phyloP scores from a whole-genome alignment of 2,329 filamentous ascomycete genomes.

The Anthostomella pinea region DNA sequence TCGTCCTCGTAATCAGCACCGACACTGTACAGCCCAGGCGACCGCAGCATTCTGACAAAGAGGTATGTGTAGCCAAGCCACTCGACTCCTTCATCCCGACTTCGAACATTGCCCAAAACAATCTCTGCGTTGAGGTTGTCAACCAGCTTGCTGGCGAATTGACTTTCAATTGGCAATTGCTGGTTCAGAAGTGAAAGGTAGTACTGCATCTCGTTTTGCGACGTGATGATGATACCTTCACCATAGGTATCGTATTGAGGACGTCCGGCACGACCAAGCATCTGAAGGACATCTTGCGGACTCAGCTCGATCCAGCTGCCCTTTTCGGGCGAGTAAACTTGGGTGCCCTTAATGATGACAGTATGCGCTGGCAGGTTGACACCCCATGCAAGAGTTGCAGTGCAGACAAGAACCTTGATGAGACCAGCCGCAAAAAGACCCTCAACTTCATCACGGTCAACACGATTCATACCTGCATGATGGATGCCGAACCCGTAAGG shows the following conservation, averaged over 20 bases:
- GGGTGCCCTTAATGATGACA: slow-evolving; percentile 97
- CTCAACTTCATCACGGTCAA: slow-evolving; percentile 93
- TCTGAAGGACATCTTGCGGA: slow-evolving; percentile 95
- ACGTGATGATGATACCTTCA: slow-evolving; percentile 98
- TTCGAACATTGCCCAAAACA: slow-evolving; percentile 89
- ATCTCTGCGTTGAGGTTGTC: slow-evolving; percentile 97
- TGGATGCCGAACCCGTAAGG: slow-evolving; percentile 98
- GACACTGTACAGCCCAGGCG: slow-evolving; percentile 91
- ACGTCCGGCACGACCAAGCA: slow-evolving; percentile 94
- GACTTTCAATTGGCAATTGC: slow-evolving; percentile 95
- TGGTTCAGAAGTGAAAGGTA: slow-evolving; percentile 96
- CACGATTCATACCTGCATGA: slow-evolving; percentile 93
- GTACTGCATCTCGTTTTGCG: slow-evolving; percentile 91
- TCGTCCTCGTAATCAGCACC: slow-evolving; percentile 95
- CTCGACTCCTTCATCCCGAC: slow-evolving; percentile 92
- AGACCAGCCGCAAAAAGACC: slow-evolving; percentile 89
- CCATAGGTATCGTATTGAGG: slow-evolving; percentile 97
- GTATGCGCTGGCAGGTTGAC: slow-evolving; percentile 97
- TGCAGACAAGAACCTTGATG: slow-evolving; percentile 94
- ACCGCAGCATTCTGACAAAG: slow-evolving; percentile 95
- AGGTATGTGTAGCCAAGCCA: slow-evolving; percentile 99
- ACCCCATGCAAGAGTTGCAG: slow-evolving; percentile 97
- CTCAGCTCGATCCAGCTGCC: slow-evolving; percentile 98
- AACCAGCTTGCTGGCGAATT: slow-evolving; percentile 86
- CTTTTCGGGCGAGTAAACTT: slow-evolving; percentile 97